Conservation (phyloP, 2,329 filamentous ascomycete genomes). For the Anthostomella pinea region DNA sequence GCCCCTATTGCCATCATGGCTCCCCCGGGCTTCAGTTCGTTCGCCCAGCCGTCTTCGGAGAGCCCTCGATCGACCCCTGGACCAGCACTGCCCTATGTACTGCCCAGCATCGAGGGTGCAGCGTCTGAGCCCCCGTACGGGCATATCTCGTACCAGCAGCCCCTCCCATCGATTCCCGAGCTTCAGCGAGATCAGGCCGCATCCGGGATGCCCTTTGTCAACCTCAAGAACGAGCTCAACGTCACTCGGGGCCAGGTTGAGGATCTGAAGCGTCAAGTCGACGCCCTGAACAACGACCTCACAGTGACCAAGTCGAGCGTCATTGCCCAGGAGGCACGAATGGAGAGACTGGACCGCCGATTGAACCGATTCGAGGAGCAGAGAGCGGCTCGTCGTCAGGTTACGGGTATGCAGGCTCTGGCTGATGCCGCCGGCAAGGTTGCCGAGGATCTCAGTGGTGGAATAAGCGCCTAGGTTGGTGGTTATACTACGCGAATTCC, state of each 20-base stretch:
- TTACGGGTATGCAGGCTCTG: slow-evolving; percentile 3
- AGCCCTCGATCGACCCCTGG: too few species aligned
- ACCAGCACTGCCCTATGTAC: too few species aligned
- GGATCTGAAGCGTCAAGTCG: slow-evolving; percentile 1
- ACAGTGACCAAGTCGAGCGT: slow-evolving; percentile 2
- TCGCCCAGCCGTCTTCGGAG: too few species aligned
- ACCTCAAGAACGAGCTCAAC: slow-evolving; percentile 1
- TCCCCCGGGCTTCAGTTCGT: too few species aligned
- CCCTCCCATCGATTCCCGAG: too few species aligned
- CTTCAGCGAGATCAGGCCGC: too few species aligned
- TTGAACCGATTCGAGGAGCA: slow-evolving; percentile 3
- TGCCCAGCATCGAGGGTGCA: too few species aligned
- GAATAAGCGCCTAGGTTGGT: too few species aligned
- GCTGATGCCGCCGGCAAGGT: slow-evolving; percentile 3
- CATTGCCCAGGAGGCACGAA: slow-evolving; percentile 2
- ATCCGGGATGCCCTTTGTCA: background rate
- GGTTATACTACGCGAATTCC: too few species aligned
- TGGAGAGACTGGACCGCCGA: slow-evolving; percentile 1
- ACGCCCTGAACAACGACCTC: slow-evolving; percentile 6
- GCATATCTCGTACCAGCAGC: background rate
- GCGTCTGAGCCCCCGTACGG: too few species aligned
- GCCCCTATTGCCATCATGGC: background rate
- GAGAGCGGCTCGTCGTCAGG: background rate
- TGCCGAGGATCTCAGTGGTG: too few species aligned
- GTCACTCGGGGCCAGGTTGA: background rate